phyloP scores from a whole-genome alignment of 805 yeast species.

The Kockiozyma suomiensis region DNA sequence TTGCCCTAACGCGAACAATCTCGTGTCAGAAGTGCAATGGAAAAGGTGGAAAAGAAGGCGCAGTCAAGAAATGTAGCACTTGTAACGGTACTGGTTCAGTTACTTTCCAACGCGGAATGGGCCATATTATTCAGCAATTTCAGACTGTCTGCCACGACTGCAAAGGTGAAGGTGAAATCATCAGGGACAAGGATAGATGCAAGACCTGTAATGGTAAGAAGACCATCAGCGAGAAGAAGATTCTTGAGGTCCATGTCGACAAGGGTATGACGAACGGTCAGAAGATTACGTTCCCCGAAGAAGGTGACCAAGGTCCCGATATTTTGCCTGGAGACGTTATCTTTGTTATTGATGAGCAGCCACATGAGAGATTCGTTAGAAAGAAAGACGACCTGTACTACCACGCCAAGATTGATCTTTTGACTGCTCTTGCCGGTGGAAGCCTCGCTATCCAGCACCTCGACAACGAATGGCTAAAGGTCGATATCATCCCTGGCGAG shows the following conservation, averaged over 20 bases:
- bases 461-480: slow-evolving; percentile 87
- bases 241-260: slow-evolving; percentile 89
- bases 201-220: slow-evolving; percentile 85
- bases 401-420: slow-evolving; percentile 84
- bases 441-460: slow-evolving; percentile 83
- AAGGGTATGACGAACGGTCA: slow-evolving; percentile 98
- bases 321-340: slow-evolving; percentile 95
- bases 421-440: slow-evolving; percentile 97
- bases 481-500: slow-evolving; percentile 85
- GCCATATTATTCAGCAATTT: slow-evolving; percentile 98
- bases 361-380: slow-evolving; percentile 81
- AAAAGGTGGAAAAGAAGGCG: slow-evolving; percentile 91
- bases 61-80: slow-evolving; percentile 79
- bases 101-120: slow-evolving; percentile 96
- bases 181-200: slow-evolving; percentile 87
- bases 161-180: slow-evolving; percentile 87
- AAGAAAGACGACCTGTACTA: slow-evolving; percentile 83
- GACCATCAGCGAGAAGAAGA: slow-evolving; percentile 83
- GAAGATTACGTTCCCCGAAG: slow-evolving; percentile 86
- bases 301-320: slow-evolving; percentile 97
- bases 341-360: slow-evolving; percentile 87
- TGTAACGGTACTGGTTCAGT: slow-evolving; percentile 93
- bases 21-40: slow-evolving; percentile 90
- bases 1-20: slow-evolving; percentile 90
- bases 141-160: slow-evolving; percentile 93